Conservation (phyloP, 495 filamentous ascomycete genomes). For the Xylaria bambusicola region DNA sequence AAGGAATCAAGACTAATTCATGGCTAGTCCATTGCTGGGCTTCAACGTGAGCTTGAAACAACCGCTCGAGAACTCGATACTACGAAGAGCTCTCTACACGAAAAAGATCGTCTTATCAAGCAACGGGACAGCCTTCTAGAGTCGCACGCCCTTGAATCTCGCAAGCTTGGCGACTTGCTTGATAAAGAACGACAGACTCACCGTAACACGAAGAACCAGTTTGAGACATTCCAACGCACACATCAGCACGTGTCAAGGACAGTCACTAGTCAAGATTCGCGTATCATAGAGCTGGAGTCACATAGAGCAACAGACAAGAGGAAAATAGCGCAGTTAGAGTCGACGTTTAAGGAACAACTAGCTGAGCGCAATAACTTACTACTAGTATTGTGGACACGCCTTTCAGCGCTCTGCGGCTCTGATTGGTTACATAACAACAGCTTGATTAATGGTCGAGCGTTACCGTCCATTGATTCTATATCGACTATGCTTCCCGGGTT, state of each 20-base stretch:
- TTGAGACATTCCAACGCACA: slow-evolving; percentile 82
- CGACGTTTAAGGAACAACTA: slow-evolving; percentile 80
- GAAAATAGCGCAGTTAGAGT: slow-evolving; percentile 71
- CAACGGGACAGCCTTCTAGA: slow-evolving; percentile 93
- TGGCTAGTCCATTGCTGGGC: slow-evolving; percentile 71
- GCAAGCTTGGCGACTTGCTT: slow-evolving; percentile 81
- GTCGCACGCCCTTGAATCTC: slow-evolving; percentile 79
- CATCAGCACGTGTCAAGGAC: slow-evolving; percentile 82
- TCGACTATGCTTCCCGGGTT: slow-evolving; percentile 79
- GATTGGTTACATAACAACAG: slow-evolving; percentile 93
- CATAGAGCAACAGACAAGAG: slow-evolving; percentile 71
- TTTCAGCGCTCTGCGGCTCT: slow-evolving; percentile 80
- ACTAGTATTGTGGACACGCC: slow-evolving; percentile 80
- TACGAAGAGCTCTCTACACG: slow-evolving; percentile 70
- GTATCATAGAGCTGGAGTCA: slow-evolving; percentile 81
- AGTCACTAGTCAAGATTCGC: slow-evolving; percentile 77
- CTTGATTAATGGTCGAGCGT: slow-evolving; percentile 78
- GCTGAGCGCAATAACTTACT: slow-evolving; percentile 86
- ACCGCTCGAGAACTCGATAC: slow-evolving; percentile 79
- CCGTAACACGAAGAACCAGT: slow-evolving; percentile 78
- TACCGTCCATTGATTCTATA: slow-evolving; percentile 80
- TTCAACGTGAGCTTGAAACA: slow-evolving; percentile 84
- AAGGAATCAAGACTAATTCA: slow-evolving; percentile 33
- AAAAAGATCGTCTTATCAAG: slow-evolving; percentile 86
- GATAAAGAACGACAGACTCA: slow-evolving; percentile 88